A percentile compares a stretch with the other conserved stretches of the same genome.
Conservation (phyloP, 352 stramenopile species). For the Pythium pectinolyticum region DNA sequence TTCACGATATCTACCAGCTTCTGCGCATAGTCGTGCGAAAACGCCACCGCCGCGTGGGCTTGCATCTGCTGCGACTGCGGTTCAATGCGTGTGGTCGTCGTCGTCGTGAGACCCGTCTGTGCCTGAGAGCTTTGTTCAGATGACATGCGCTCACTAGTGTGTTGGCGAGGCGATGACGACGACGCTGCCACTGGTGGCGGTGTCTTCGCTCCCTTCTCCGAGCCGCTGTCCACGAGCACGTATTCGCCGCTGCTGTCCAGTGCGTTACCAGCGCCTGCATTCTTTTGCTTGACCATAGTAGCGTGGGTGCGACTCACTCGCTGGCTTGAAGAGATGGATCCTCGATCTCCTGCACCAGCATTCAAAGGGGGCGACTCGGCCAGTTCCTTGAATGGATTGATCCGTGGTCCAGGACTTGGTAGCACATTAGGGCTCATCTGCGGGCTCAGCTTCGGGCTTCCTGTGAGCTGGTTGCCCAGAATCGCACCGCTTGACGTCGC, state of each 20-base stretch:
- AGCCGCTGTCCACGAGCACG: conserved; percentile 54
- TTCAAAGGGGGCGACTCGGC: conserved; percentile 40
- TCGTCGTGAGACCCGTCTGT: background rate
- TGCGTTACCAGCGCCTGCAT: conserved; percentile 16
- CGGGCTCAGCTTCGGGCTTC: conserved; percentile 59
- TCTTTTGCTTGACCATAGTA: conserved; percentile 20
- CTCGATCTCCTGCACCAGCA: conserved; percentile 7
- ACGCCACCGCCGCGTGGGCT: conserved; percentile 5
- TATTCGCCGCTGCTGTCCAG: conserved; percentile 69
- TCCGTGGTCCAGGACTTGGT: conserved; percentile 55
- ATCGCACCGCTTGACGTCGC: conserved; percentile 51
- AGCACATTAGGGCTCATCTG: conserved; percentile 70
- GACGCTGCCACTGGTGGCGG: no score
- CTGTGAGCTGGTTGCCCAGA: conserved; percentile 32
- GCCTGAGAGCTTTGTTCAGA: background rate
- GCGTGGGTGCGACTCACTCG: conserved; percentile 8
- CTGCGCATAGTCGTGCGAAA: conserved; percentile 49
- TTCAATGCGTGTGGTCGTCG: no score
- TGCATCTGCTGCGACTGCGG: background rate
- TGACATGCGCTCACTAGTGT: background rate
- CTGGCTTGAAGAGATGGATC: conserved; percentile 2
- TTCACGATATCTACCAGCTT: conserved; percentile 67
- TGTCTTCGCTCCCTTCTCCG: conserved; percentile 27
- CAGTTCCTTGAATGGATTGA: conserved; percentile 73
- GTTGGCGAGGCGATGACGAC: background rate